Evolutionary conservation across 2,329 filamentous ascomycete genomes (phyloP).

Genomic region (Ophiostoma angusticollis): DNA sequence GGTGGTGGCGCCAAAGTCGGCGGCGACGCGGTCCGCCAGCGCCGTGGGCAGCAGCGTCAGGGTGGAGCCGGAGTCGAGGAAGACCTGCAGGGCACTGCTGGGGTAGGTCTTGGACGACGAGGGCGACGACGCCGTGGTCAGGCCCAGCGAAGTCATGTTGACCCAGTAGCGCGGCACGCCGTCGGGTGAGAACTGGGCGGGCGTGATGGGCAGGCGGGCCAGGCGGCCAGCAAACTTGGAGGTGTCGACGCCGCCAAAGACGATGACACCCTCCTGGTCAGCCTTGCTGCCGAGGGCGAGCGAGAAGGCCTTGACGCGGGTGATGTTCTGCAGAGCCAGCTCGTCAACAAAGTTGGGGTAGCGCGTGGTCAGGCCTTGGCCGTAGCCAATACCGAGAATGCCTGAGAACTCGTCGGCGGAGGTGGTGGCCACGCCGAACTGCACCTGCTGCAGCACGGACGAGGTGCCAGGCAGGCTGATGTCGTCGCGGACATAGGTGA

Average conservation of each 20-base stretch:
- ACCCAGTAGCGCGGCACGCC: slow-evolving; percentile 40
- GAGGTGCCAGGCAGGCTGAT: slow-evolving; percentile 29
- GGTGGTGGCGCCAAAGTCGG: slow-evolving; percentile 32
- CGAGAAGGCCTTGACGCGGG: slow-evolving; percentile 49
- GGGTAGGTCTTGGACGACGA: slow-evolving; percentile 21
- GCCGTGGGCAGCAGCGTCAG: slow-evolving; percentile 51
- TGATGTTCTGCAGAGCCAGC: slow-evolving; percentile 37
- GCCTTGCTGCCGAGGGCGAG: slow-evolving; percentile 51
- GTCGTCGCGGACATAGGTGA: slow-evolving; percentile 36
- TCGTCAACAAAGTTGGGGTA: slow-evolving; percentile 42
- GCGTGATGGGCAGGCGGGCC: slow-evolving; percentile 46
- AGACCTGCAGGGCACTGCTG: slow-evolving; percentile 37
- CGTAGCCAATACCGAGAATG: slow-evolving; percentile 67
- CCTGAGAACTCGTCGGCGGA: slow-evolving; percentile 36
- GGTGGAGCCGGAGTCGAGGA: slow-evolving; percentile 60
- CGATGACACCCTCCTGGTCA: slow-evolving; percentile 46
- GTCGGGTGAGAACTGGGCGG: slow-evolving; percentile 41
- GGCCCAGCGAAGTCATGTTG: slow-evolving; percentile 30
- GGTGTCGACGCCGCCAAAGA: slow-evolving; percentile 56
- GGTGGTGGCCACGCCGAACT: slow-evolving; percentile 51
- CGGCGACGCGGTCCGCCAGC: slow-evolving; percentile 37
- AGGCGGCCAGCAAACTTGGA: slow-evolving; percentile 50
- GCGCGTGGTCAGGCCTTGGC: slow-evolving; percentile 30
- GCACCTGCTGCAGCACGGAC: slow-evolving; percentile 35
- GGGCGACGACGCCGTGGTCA: slow-evolving; percentile 27